Evolutionary conservation across 2,329 filamentous ascomycete genomes (phyloP).

Genomic region (Trichoderma atroviride): DNA sequence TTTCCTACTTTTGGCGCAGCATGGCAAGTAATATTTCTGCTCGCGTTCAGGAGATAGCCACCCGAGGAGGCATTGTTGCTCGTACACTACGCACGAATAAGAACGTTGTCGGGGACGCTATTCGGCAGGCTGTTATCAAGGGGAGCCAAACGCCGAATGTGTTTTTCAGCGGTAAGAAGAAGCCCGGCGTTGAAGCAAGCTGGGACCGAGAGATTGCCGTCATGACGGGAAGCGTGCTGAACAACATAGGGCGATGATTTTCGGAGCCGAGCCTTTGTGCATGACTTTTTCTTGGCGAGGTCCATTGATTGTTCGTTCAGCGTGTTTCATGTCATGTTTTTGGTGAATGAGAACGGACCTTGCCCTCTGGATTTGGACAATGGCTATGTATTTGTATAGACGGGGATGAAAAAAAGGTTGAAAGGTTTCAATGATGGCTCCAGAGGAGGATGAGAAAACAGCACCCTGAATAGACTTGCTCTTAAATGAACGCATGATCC

Average conservation of each 20-base stretch:
- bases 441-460: background rate
- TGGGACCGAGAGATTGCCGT: constrained; percentile 95
- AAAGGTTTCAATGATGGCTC: background rate
- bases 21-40: constrained; percentile 76
- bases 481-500: background rate
- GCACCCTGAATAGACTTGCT: background rate
- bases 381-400: background rate
- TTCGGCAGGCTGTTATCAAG: constrained; percentile 79
- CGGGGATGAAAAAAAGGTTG: background rate
- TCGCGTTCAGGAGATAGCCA: constrained; percentile 82
- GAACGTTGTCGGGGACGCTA: constrained; percentile 72
- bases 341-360: background rate
- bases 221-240: constrained; percentile 84
- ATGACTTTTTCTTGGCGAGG: background rate
- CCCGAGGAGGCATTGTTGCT: constrained; percentile 79
- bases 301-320: background rate
- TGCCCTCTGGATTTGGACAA: background rate
- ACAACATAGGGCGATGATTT: constrained; percentile 50
- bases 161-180: constrained; percentile 47
- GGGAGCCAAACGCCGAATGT: constrained; percentile 71
- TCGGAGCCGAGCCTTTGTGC: background rate
- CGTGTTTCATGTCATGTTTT: background rate
- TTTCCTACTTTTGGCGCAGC: constrained; percentile 91
- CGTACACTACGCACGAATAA: constrained; percentile 78
- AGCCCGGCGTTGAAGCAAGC: constrained; percentile 50